Evolutionary conservation across 495 filamentous ascomycete genomes (phyloP).

Genomic region (Daldinia decipiens): DNA sequence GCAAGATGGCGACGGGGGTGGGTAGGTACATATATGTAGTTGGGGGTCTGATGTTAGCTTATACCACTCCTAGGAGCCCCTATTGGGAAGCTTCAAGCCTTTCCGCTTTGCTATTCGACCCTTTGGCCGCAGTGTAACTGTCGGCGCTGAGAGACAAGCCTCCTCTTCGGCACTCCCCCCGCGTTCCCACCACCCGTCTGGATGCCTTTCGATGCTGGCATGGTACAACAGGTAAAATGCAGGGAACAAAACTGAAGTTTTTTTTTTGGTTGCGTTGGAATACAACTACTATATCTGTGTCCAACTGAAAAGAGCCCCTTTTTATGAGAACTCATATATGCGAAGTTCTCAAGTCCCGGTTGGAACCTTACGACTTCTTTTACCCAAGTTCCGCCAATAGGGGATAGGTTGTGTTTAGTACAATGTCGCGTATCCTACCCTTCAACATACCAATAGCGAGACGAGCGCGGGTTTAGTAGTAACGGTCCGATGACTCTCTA

Average conservation of each 20-base stretch:
- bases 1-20: conserved; percentile 3
- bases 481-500: conserved; percentile 18
- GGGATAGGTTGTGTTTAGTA: neutral
- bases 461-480: neutral
- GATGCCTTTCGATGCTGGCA: conserved; percentile 3
- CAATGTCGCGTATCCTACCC: conserved; percentile 12
- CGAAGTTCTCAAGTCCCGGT: conserved; percentile 9
- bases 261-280: conserved; percentile 3
- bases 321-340: conserved; percentile 28
- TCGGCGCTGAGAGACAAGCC: conserved; percentile 5
- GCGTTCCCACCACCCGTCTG: conserved; percentile 7
- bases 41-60: conserved; percentile 3
- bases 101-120: conserved; percentile 7
- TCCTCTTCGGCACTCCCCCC: conserved; percentile 1
- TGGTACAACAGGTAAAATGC: conserved; percentile 13
- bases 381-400: conserved; percentile 18
- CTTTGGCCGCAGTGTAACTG: conserved; percentile 30
- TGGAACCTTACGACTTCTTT: neutral
- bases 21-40: neutral
- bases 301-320: conserved; percentile 7
- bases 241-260: conserved; percentile 1
- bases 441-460: neutral
- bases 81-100: conserved; percentile 19
- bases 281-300: neutral
- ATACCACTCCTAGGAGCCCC: neutral